Base-by-base conservation (phyloP, 441 rosid genomes). In the Gossypium gossypioides region DNA sequence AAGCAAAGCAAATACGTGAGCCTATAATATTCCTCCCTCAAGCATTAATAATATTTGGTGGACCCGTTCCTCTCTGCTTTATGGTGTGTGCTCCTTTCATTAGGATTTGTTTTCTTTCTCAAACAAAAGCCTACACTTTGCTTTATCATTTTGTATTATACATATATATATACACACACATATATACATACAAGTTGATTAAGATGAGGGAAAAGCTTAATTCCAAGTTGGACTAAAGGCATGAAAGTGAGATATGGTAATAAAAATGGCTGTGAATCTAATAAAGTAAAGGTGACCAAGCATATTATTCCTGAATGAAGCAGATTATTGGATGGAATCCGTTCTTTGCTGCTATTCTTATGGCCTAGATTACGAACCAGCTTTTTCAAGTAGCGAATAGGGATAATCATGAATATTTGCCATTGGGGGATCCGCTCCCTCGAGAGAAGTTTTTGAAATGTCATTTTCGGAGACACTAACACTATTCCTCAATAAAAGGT, bases 201-300 rank as follows among this genome's bases (percentile, higher is more conserved):
- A 59, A 19, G 42, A 67, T 12, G 27, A 29, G 2, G 6, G 27
- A 55, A 61, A 18, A 8, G 9, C 22, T 16, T 7, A 32, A 42
- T 42, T 70, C 67, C 75, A 75, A 75, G n/a, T 56, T 63, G 68
- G 72, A 71, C 64, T 55, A 63, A 44, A 56, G 42, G 25, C 59
- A 5, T 71, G 68, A 71, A 34, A 69, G 58, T 74, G 68, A 34
- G 56, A 18, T 29, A 27, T 22, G 50, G 63, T 37, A 54, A 74
- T 42, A 27, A 27, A 68, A 66, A 48, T 66, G 34, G 57, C 7
- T 21, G 1, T 46, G 18, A 66, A 34, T 61, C 48, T 34, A 32
- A 34, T 34, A 34, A 61, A 34, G 67, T 61, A 13, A 22, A 61
- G 6, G 24, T 61, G 48, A 32, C 16, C n/a, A 61, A 66, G 57